Evolutionary conservation across 164 flowering plant species (phyloP).

Genomic region (Annona squamosa): DNA sequence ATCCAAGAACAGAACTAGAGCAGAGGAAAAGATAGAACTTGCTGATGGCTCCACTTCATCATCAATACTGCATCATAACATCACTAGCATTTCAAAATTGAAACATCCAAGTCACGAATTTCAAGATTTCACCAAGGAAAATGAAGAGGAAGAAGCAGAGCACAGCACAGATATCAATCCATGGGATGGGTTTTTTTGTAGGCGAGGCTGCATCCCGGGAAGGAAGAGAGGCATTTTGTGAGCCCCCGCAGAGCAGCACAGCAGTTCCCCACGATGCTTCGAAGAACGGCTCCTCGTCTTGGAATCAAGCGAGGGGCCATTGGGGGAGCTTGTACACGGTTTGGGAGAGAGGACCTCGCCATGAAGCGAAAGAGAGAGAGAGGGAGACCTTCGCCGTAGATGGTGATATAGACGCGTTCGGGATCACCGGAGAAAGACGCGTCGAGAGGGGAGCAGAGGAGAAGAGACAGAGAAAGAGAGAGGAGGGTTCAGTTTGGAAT

Average conservation of each 20-base stretch:
- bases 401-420: too few relatives aligned
- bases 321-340: neutral
- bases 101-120: neutral
- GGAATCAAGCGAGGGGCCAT: constrained; percentile 4
- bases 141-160: neutral
- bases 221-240: too few relatives aligned
- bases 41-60: neutral
- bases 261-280: neutral
- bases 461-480: neutral
- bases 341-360: neutral
- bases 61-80: neutral
- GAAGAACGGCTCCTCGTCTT: neutral
- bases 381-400: neutral
- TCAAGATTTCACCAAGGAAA: neutral
- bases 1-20: neutral
- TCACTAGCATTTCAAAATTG: neutral
- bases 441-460: neutral
- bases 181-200: neutral
- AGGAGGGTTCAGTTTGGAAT: too few relatives aligned
- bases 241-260: neutral
- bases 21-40: neutral
- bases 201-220: neutral
- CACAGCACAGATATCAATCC: neutral
- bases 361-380: neutral
- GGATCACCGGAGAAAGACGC: neutral